These are phyloP conservation scores for Komagataea norvegica DNA, from an alignment of 1,139 yeast genomes.

Conservation along the genomic window DNA sequence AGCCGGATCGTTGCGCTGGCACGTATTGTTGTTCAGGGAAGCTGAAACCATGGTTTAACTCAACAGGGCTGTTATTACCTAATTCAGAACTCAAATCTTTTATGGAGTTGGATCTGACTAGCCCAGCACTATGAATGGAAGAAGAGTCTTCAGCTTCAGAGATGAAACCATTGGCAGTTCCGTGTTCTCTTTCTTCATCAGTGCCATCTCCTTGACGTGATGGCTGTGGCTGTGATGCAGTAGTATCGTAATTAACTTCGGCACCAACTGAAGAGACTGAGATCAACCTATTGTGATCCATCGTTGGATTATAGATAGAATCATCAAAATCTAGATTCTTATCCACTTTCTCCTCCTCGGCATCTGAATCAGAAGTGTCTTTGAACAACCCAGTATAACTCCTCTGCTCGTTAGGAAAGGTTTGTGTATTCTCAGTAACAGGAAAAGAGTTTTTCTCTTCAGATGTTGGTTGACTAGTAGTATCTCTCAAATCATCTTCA, in stretches of 20 bases:
- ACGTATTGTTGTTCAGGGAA: constrained; percentile 4
- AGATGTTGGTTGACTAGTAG: too few species aligned
- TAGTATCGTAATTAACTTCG: neutral
- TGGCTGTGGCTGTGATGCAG: neutral
- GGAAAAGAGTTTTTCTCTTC: neutral
- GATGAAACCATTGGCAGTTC: neutral
- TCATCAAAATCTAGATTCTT: neutral
- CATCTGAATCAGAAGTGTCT: constrained; percentile 3
- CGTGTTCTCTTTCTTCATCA: neutral
- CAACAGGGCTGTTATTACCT: neutral
- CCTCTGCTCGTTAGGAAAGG: too few species aligned
- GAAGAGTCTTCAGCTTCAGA: neutral
- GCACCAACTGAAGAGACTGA: constrained; percentile 1
- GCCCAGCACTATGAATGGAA: neutral
- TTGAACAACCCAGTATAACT: neutral
- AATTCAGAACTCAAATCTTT: constrained; percentile 2
- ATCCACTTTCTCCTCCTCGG: neutral
- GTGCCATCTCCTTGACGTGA: neutral
- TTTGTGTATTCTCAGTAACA: too few species aligned
- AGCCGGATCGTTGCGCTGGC: constrained; percentile 4
- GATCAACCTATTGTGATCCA: neutral
- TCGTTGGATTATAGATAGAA: neutral
- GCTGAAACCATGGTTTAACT: neutral
- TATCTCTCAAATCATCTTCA: neutral
- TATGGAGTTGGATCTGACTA: constrained; percentile 6